A percentile compares a stretch with the other conserved stretches of the same genome.
Evolutionary conservation across 1,284 basidiomycete genomes (phyloP).

Genomic region (Cryptococcus neoformans): DNA sequence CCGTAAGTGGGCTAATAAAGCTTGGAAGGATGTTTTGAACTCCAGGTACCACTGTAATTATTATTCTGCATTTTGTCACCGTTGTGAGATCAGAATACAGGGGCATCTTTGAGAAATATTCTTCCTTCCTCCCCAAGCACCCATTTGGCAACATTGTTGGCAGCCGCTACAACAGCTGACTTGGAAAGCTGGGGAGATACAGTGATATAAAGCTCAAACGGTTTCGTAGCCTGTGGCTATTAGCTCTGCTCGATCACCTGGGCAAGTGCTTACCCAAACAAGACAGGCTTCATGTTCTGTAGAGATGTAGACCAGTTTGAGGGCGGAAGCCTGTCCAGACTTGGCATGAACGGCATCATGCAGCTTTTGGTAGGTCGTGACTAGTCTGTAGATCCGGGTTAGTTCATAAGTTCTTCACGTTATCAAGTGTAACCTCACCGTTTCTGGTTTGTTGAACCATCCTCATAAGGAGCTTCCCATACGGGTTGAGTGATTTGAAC

Average conservation of each 20-base stretch:
- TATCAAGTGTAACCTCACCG: conserved; percentile 18
- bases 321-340: conserved; percentile 64
- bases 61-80: too few species aligned
- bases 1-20: too few species aligned
- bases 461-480: conserved; percentile 76
- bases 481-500: conserved; percentile 82
- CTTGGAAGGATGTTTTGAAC: too few species aligned
- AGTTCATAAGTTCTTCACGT: neutral
- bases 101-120: conserved; percentile 81
- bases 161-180: conserved; percentile 75
- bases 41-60: too few species aligned
- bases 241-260: neutral
- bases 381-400: conserved; percentile 54
- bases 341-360: conserved; percentile 83
- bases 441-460: conserved; percentile 47
- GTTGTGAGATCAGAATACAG: conserved; percentile 61
- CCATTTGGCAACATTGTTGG: conserved; percentile 86
- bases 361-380: conserved; percentile 77
- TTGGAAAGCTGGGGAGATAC: conserved; percentile 81
- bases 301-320: conserved; percentile 78
- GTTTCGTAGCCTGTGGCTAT: conserved; percentile 71
- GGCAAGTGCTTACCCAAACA: conserved; percentile 51
- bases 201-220: conserved; percentile 86
- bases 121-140: conserved; percentile 77
- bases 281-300: conserved; percentile 83